These are phyloP conservation scores for Copromyces sp. DNA, from an alignment of 495 filamentous ascomycete genomes.

Conservation along the genomic window DNA sequence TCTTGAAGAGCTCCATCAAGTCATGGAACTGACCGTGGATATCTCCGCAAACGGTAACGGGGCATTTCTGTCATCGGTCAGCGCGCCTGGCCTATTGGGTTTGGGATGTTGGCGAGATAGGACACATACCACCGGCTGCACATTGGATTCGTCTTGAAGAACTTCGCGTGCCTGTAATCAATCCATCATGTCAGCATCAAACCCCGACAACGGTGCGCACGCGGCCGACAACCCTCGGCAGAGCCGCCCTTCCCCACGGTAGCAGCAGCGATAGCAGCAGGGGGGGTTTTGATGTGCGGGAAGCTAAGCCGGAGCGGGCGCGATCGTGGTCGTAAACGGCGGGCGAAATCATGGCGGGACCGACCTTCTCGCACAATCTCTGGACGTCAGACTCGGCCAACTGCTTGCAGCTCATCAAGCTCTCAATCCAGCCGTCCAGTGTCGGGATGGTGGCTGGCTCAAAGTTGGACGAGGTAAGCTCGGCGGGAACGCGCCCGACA, in stretches of 20 bases:
- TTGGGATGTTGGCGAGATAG: not conserved
- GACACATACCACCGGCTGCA: constrained; percentile 88
- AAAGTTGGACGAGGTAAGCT: constrained; percentile 59
- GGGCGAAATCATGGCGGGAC: not conserved
- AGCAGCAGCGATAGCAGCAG: not conserved
- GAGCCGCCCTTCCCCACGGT: not conserved
- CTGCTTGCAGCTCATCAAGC: constrained; percentile 97
- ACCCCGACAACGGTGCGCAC: constrained; percentile 3
- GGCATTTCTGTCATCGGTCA: constrained; percentile 61
- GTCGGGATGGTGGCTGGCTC: constrained; percentile 87
- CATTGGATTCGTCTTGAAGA: constrained; percentile 93
- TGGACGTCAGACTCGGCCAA: constrained; percentile 90
- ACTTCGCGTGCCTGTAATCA: constrained; percentile 76
- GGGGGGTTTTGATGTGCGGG: not conserved
- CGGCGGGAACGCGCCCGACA: constrained; percentile 77
- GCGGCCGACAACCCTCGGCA: constrained; percentile 7
- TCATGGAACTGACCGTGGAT: constrained; percentile 93
- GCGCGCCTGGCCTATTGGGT: not conserved
- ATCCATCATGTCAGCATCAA: not conserved
- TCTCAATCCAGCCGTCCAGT: constrained; percentile 97
- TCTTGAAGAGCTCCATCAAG: constrained; percentile 90
- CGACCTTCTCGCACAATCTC: constrained; percentile 92
- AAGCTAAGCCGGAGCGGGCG: not conserved
- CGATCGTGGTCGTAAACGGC: not conserved
- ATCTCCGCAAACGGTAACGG: constrained; percentile 87